Conservation (phyloP, 2,329 filamentous ascomycete genomes). For the Sclerotiophoma versabilis region DNA sequence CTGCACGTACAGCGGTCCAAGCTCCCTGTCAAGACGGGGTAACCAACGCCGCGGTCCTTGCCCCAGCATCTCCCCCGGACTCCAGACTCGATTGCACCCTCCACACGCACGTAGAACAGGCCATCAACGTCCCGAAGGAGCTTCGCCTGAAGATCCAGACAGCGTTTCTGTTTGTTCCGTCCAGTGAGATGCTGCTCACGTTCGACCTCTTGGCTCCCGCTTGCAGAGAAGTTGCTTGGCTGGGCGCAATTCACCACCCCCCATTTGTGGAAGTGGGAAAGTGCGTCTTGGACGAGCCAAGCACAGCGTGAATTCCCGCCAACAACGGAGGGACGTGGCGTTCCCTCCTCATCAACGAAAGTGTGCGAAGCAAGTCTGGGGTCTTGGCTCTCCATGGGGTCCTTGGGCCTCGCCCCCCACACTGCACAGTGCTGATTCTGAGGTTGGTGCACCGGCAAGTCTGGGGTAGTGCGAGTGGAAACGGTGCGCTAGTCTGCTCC, state of each 20-base stretch:
- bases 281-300: slow-evolving; percentile 24
- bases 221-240: slow-evolving; percentile 17
- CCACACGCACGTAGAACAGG: slow-evolving; percentile 20
- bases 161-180: slow-evolving; percentile 13
- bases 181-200: slow-evolving; percentile 20
- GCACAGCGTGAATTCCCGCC: slow-evolving; percentile 17
- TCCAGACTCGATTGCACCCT: slow-evolving; percentile 24
- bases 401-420: slow-evolving; percentile 1
- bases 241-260: slow-evolving; percentile 9
- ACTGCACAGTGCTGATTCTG: slow-evolving; percentile 1
- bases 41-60: slow-evolving; percentile 30
- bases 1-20: slow-evolving; percentile 30
- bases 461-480: slow-evolving; percentile 10
- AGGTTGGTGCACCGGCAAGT: slow-evolving; percentile 5
- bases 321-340: slow-evolving; percentile 13
- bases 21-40: slow-evolving; percentile 33
- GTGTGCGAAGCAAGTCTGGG: slow-evolving; percentile 12
- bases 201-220: slow-evolving; percentile 12
- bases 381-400: slow-evolving; percentile 3
- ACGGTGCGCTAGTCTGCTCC: slow-evolving; percentile 7
- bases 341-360: slow-evolving; percentile 8
- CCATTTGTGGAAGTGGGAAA: slow-evolving; percentile 23
- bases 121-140: slow-evolving; percentile 11
- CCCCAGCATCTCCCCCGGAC: slow-evolving; percentile 12
- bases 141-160: slow-evolving; percentile 14